Evolutionary conservation across 176 grass and related monocot species (phyloP).

Genomic region (Typha latifolia): DNA sequence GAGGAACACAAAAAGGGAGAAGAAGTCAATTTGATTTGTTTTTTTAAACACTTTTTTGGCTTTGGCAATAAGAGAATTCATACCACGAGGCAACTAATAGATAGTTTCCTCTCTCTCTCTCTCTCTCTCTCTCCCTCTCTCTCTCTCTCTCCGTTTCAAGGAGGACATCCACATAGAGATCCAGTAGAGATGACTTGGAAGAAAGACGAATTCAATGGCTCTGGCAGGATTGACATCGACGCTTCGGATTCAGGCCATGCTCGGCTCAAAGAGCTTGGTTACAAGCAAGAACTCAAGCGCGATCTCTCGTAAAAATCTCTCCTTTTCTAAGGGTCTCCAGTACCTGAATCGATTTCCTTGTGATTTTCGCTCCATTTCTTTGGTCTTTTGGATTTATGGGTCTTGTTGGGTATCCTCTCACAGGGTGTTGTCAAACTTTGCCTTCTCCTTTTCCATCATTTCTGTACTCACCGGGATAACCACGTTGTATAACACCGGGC

Average conservation of each 20-base stretch:
- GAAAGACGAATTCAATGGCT: not conserved
- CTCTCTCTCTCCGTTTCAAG: no score
- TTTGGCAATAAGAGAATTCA: no score
- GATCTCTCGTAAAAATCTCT: constrained; percentile 38
- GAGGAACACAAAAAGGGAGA: no score
- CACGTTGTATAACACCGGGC: constrained; percentile 15
- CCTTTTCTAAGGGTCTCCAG: not conserved
- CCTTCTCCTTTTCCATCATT: constrained; percentile 21
- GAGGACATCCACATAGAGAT: no score
- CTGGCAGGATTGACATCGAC: not conserved
- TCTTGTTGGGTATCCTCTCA: not conserved
- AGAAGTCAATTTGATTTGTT: no score
- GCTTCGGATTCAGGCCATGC: constrained; percentile 21
- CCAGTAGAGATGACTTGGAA: no score
- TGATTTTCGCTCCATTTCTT: constrained; percentile 5
- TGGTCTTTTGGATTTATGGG: not conserved
- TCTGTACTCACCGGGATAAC: constrained; percentile 20
- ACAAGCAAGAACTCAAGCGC: constrained; percentile 79
- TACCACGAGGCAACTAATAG: no score
- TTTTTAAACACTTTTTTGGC: no score
- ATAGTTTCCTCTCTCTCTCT: no score
- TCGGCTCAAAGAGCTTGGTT: constrained; percentile 47
- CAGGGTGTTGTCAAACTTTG: constrained; percentile 21
- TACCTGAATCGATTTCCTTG: not conserved
- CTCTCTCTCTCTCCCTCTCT: no score